Percentiles rank a stretch among this genome's conserved stretches.
Evolutionary conservation across 2,329 filamentous ascomycete genomes (phyloP).

Genomic region (Exophiala viscosa): DNA sequence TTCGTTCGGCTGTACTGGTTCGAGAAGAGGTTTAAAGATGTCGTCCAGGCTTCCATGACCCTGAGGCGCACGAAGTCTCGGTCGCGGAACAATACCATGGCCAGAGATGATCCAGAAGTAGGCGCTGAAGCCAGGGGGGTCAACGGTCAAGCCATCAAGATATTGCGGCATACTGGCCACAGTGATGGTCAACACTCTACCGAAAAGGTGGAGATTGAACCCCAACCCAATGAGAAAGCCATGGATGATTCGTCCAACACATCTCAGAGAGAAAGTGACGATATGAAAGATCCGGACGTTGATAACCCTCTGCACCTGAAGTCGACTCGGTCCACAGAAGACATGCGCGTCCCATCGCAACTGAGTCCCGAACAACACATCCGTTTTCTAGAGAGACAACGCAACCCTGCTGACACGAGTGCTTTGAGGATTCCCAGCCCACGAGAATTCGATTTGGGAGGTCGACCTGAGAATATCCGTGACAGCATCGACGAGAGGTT

Average conservation of each 20-base stretch:
- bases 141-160: slow-evolving; percentile 30
- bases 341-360: slow-evolving; percentile 51
- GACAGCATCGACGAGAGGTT: slow-evolving; percentile 40
- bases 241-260: slow-evolving; percentile 22
- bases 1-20: slow-evolving; percentile 97
- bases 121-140: slow-evolving; percentile 24
- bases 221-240: slow-evolving; percentile 23
- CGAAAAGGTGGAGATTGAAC: slow-evolving; percentile 9
- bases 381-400: slow-evolving; percentile 79
- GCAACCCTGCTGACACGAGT: slow-evolving; percentile 66
- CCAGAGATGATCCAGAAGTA: slow-evolving; percentile 38
- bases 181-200: slow-evolving; percentile 1
- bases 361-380: slow-evolving; percentile 73
- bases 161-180: slow-evolving; percentile 28
- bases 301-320: slow-evolving; percentile 44
- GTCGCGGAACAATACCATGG: slow-evolving; percentile 44
- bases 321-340: slow-evolving; percentile 35
- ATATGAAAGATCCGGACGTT: background rate
- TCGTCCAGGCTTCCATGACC: slow-evolving; percentile 68
- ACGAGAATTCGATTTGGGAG: slow-evolving; percentile 79
- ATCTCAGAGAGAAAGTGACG: slow-evolving; percentile 1
- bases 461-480: slow-evolving; percentile 61
- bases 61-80: slow-evolving; percentile 61
- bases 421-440: slow-evolving; percentile 87
- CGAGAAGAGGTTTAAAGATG: slow-evolving; percentile 86